phyloP scores from a whole-genome alignment of 805 yeast species.

The Hermanozyma aechmeae region DNA sequence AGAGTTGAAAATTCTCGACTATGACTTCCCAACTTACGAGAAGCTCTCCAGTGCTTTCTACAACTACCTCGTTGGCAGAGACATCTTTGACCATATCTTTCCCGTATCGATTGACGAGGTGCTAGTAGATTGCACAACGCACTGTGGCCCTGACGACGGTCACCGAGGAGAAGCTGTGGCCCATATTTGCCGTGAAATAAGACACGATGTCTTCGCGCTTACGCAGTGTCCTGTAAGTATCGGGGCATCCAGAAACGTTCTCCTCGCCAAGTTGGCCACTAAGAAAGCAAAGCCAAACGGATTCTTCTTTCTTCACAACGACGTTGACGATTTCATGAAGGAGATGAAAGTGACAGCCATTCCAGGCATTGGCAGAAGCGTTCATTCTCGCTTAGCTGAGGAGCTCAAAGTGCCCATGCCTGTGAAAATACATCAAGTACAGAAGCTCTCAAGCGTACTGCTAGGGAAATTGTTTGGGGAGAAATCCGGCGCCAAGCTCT shows the following conservation, averaged over 20 bases:
- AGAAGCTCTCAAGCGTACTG: too few relatives aligned
- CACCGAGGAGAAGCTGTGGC: conserved; percentile 5
- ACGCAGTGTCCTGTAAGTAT: conserved; percentile 69
- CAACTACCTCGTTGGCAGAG: conserved; percentile 38
- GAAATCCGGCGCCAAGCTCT: conserved; percentile 61
- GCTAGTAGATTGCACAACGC: conserved; percentile 50
- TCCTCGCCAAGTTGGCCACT: conserved; percentile 70
- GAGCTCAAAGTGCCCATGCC: conserved; percentile 14
- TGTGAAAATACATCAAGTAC: too few relatives aligned
- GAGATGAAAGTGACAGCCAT: conserved; percentile 28
- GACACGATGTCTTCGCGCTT: conserved; percentile 27
- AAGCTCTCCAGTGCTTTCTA: conserved; percentile 56
- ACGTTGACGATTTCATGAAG: conserved; percentile 23
- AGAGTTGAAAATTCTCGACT: conserved; percentile 49
- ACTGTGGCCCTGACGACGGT: conserved; percentile 7
- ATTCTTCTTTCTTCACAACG: conserved; percentile 24
- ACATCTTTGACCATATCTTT: conserved; percentile 40
- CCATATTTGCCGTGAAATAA: conserved; percentile 22
- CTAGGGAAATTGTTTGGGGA: conserved; percentile 52
- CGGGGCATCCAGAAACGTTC: conserved; percentile 67
- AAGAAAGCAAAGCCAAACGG: conserved; percentile 79
- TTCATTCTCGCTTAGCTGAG: conserved; percentile 35
- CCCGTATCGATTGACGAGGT: conserved; percentile 95
- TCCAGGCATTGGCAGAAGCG: conserved; percentile 57
- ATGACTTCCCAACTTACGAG: conserved; percentile 71